Conservation (phyloP, 768 basidiomycete genomes). For the Neoboletus brunneissimus region DNA sequence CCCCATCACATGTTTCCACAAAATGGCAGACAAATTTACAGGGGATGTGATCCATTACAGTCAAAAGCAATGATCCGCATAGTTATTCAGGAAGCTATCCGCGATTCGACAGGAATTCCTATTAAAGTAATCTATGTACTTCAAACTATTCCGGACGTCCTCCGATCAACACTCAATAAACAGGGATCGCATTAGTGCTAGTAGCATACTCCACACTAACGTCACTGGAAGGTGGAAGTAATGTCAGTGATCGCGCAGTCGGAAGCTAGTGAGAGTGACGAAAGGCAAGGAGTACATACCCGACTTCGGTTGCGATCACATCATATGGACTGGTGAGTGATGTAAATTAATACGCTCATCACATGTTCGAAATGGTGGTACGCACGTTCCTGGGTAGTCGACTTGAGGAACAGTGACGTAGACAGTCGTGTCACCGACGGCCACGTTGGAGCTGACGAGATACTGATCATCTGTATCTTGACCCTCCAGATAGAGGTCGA, state of each 20-base stretch:
- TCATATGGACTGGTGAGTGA: neutral
- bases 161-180: neutral
- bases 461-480: no score
- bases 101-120: no score
- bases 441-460: no score
- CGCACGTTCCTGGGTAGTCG: fast-evolving
- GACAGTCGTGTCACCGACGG: fast-evolving
- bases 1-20: no score
- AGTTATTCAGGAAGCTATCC: neutral
- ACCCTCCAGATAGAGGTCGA: no score
- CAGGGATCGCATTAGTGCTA: neutral
- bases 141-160: neutral
- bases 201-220: neutral
- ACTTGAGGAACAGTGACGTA: fast-evolving
- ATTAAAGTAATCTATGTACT: neutral
- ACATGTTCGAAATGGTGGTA: neutral
- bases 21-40: neutral
- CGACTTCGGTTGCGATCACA: neutral
- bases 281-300: neutral
- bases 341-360: neutral
- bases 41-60: neutral
- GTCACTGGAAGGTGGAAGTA: neutral
- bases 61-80: neutral
- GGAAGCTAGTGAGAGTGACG: neutral
- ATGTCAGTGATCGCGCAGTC: neutral